Conservation (phyloP, 2,329 filamentous ascomycete genomes). For the Aureobasidium sp. region DNA sequence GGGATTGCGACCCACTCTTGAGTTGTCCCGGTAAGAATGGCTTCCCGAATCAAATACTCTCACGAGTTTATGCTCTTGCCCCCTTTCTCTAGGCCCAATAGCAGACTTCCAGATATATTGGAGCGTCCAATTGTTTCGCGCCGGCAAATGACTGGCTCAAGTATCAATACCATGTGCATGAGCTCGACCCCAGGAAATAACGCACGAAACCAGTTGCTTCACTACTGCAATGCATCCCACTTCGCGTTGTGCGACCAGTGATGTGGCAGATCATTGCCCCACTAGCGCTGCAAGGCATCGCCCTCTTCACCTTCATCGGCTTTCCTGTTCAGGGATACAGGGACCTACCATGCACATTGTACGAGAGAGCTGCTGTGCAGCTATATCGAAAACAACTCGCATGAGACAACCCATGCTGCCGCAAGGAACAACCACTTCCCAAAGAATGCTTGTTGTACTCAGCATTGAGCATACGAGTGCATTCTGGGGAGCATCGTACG, state of each 20-base stretch:
- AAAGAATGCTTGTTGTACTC: background rate
- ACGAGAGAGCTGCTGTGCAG: background rate
- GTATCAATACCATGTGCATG: background rate
- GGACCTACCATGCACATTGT: background rate
- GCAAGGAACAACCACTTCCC: background rate
- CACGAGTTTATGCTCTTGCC: background rate
- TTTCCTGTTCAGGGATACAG: background rate
- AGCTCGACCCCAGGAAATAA: background rate
- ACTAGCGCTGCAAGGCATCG: constrained; percentile 2
- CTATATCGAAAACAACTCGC: background rate
- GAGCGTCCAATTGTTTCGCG: background rate
- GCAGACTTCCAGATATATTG: background rate
- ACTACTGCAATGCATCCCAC: constrained; percentile 11
- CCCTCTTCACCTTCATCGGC: background rate
- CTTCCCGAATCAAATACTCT: background rate
- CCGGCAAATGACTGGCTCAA: background rate
- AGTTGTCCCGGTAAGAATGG: background rate
- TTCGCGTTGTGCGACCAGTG: constrained; percentile 5
- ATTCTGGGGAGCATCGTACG: background rate
- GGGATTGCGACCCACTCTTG: background rate
- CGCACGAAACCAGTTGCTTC: background rate
- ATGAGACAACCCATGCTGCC: background rate
- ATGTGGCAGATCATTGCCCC: constrained; percentile 1
- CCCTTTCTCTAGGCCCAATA: background rate
- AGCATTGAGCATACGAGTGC: background rate